Conservation (phyloP, 2,329 filamentous ascomycete genomes). For the Amphichorda felina region DNA sequence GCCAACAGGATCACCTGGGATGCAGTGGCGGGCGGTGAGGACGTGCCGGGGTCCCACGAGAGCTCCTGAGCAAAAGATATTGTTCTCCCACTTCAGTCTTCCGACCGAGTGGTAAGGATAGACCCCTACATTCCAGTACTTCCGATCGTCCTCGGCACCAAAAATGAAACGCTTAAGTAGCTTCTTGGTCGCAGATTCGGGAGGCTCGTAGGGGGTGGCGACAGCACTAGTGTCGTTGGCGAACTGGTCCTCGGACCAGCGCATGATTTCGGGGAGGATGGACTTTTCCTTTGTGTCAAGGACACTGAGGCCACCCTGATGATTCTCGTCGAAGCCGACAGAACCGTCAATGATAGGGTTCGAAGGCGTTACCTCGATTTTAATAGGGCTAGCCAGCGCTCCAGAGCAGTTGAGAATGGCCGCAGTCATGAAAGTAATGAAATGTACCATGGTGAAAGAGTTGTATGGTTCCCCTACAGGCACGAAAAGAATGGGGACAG, state of each 20-base stretch:
- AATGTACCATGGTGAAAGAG: not conserved
- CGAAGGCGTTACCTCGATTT: not conserved
- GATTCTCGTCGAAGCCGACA: constrained; percentile 3
- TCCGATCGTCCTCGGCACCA: constrained; percentile 9
- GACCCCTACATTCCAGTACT: constrained; percentile 6
- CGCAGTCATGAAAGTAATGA: not conserved
- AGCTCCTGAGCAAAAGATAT: constrained; percentile 13
- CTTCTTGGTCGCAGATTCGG: not conserved
- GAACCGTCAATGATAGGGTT: not conserved
- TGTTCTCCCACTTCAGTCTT: constrained; percentile 9
- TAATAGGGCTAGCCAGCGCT: constrained; percentile 1
- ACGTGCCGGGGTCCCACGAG: constrained; percentile 16
- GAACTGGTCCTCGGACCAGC: not conserved
- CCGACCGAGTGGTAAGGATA: constrained; percentile 12
- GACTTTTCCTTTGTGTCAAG: not conserved
- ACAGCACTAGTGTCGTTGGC: constrained; percentile 1
- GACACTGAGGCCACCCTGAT: not conserved
- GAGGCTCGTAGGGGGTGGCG: not conserved
- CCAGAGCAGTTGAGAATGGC: not conserved
- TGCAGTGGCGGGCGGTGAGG: constrained; percentile 14
- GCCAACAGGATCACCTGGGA: constrained; percentile 4
- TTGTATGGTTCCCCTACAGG: too few species aligned
- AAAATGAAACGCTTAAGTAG: constrained; percentile 9
- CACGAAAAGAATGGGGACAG: not conserved
- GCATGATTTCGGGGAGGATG: not conserved